A percentile compares a stretch with the other conserved stretches of the same genome.
Conservation (phyloP, 129 eudicot genomes). For the Saposhnikovia divaricata region DNA sequence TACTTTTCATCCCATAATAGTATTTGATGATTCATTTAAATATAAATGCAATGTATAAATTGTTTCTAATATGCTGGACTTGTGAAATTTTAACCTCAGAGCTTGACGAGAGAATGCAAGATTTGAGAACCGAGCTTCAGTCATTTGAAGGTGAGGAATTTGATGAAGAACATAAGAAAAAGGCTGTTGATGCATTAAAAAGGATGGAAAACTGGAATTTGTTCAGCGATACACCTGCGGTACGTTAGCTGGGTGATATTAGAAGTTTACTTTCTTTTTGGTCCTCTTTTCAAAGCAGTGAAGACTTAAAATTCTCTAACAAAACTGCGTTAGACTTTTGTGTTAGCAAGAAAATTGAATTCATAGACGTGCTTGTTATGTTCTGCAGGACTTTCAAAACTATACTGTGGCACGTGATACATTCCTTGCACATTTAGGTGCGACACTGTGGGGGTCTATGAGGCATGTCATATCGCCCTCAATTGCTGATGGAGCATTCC, state of each 20-base stretch:
- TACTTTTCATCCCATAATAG: not conserved
- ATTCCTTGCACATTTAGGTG: conserved; percentile 92
- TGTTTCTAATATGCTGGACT: conserved; percentile 9
- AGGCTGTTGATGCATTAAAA: conserved; percentile 83
- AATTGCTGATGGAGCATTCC: conserved; percentile 91
- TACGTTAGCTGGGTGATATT: conserved; percentile 13
- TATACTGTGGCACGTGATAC: conserved; percentile 98
- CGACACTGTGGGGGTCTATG: conserved; percentile 93
- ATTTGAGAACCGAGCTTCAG: conserved; percentile 74
- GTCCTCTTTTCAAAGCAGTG: not conserved
- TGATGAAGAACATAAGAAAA: conserved; percentile 66
- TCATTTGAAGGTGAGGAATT: conserved; percentile 71
- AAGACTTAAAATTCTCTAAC: not conserved
- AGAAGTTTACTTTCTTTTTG: not conserved
- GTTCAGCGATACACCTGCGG: conserved; percentile 75
- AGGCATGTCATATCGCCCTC: conserved; percentile 94
- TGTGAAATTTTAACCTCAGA: conserved; percentile 34
- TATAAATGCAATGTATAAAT: not conserved
- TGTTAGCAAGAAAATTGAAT: not conserved
- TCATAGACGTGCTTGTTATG: not conserved
- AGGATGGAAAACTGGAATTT: conserved; percentile 97
- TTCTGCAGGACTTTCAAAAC: conserved; percentile 58
- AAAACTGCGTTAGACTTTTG: not conserved
- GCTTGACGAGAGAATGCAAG: conserved; percentile 97
- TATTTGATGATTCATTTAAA: not conserved